Conservation (phyloP, 345 rosid species). For the Salix suchowensis region DNA sequence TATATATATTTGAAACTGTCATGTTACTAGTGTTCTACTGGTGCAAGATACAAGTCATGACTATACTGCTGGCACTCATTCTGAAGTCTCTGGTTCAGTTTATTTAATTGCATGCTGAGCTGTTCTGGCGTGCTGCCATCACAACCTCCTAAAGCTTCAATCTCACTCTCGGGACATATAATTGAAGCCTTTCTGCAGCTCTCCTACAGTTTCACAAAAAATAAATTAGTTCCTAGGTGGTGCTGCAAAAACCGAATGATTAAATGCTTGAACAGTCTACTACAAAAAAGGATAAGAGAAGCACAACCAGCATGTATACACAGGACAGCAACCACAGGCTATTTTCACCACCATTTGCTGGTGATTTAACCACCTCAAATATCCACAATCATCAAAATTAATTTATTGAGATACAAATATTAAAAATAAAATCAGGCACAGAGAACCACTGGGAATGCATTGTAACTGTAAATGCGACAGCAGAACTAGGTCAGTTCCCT, state of each 20-base stretch:
- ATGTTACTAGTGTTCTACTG: slow-evolving; percentile 3
- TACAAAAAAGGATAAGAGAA: slow-evolving; percentile 6
- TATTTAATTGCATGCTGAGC: slow-evolving; percentile 64
- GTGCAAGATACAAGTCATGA: slow-evolving; percentile 9
- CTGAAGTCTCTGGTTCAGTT: slow-evolving; percentile 64
- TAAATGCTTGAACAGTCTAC: neutral
- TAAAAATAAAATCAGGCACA: too few relatives aligned
- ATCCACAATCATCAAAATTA: too few relatives aligned
- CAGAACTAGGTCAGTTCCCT: too few relatives aligned
- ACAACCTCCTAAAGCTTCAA: slow-evolving; percentile 69
- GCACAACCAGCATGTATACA: neutral
- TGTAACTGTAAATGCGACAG: too few relatives aligned
- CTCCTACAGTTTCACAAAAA: slow-evolving; percentile 49
- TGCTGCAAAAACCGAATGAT: neutral
- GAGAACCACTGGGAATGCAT: too few relatives aligned
- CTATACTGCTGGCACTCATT: slow-evolving; percentile 70
- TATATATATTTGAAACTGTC: neutral
- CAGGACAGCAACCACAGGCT: too few relatives aligned
- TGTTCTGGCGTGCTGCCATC: slow-evolving; percentile 82
- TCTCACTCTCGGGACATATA: slow-evolving; percentile 84
- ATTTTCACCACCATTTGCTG: too few relatives aligned
- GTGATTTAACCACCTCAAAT: too few relatives aligned
- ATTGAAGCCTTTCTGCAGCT: slow-evolving; percentile 79
- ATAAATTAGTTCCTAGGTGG: neutral
- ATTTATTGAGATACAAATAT: too few relatives aligned